A percentile compares a stretch with the other conserved stretches of the same genome.
These are phyloP conservation scores for Metarhizium anisopliae DNA, from an alignment of 2,329 filamentous ascomycete species.

Conservation along the genomic window DNA sequence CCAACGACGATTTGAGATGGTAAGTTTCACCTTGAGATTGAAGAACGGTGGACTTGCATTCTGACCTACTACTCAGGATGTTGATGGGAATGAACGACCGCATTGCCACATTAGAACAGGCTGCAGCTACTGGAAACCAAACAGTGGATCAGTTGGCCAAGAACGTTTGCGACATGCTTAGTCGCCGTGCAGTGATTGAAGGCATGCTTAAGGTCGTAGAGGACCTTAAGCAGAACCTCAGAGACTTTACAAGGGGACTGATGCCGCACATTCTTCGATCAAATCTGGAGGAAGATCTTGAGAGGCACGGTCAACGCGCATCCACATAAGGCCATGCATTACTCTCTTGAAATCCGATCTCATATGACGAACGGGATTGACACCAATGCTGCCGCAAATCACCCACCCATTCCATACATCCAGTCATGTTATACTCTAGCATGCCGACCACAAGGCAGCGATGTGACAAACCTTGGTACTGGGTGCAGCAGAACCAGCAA, in stretches of 20 bases:
- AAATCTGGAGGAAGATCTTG: background rate
- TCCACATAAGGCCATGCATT: no score
- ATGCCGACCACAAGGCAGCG: no score
- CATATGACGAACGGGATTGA: no score
- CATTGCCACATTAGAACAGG: background rate
- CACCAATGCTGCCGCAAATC: no score
- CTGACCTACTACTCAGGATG: background rate
- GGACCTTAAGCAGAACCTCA: slow-evolving; percentile 4
- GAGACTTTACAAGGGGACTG: slow-evolving; percentile 4
- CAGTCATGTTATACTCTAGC: no score
- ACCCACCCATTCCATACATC: no score
- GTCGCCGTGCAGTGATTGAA: background rate
- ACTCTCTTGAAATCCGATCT: no score
- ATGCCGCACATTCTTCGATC: slow-evolving; percentile 1
- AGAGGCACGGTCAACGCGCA: background rate
- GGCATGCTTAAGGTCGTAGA: background rate
- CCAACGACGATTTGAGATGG: background rate
- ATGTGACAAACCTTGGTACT: no score
- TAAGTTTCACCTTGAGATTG: background rate
- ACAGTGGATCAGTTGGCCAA: background rate
- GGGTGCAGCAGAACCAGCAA: no score
- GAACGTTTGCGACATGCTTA: background rate
- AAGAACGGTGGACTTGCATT: background rate
- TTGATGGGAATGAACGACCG: background rate
- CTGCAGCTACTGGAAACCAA: background rate